phyloP scores from a whole-genome alignment of 2,329 filamentous ascomycete genomes.

The Helminthosporium solani region DNA sequence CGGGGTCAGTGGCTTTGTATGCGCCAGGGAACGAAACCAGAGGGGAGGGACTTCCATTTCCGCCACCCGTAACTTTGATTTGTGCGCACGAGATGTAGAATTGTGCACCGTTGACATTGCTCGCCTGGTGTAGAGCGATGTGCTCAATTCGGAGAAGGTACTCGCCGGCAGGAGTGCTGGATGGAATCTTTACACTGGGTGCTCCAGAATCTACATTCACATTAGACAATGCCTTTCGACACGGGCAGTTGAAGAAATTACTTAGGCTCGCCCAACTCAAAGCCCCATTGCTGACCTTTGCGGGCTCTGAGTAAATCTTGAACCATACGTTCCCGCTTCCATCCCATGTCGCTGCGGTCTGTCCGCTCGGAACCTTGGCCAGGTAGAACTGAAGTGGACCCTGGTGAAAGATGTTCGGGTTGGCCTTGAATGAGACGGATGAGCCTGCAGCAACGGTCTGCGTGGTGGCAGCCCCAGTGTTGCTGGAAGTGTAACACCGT shows the following conservation, averaged over 20 bases:
- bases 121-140: conserved; percentile 47
- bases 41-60: conserved; percentile 39
- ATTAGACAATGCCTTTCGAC: not conserved
- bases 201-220: conserved; percentile 12
- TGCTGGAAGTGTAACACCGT: conserved; percentile 35
- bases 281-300: conserved; percentile 14
- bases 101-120: conserved; percentile 38
- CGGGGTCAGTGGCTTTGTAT: conserved; percentile 37
- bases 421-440: conserved; percentile 35
- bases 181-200: conserved; percentile 43
- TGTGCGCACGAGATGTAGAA: conserved; percentile 51
- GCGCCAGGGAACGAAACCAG: conserved; percentile 46
- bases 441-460: conserved; percentile 32
- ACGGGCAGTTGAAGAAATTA: conserved; percentile 11
- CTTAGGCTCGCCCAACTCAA: conserved; percentile 30
- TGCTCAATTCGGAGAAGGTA: conserved; percentile 52
- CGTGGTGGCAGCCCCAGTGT: conserved; percentile 13
- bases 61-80: conserved; percentile 45
- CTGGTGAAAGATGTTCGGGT: conserved; percentile 35
- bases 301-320: conserved; percentile 35
- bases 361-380: conserved; percentile 36
- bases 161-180: conserved; percentile 44
- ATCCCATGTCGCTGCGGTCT: conserved; percentile 31
- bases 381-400: conserved; percentile 43
- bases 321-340: conserved; percentile 41